Evolutionary conservation across 2,329 filamentous ascomycete genomes (phyloP), one percentile per base, ranked within the genome.

Genomic region (Colletotrichum kahawae): DNA sequence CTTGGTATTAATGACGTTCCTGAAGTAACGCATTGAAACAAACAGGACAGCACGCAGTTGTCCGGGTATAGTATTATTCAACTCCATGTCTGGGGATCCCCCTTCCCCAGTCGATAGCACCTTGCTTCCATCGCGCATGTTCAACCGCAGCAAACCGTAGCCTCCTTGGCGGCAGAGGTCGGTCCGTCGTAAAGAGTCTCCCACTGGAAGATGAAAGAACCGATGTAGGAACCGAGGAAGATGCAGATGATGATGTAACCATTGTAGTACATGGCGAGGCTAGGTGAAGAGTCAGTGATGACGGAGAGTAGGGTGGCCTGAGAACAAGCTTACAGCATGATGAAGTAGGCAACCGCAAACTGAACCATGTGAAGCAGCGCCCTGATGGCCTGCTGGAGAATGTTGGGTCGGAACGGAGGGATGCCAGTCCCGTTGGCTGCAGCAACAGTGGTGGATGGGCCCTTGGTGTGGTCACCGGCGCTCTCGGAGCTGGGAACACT

Each of bases 231-330:
- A 2, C 95, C 95, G 70, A 96, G 90, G 77, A 96, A 91, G 82
- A 97, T 95, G 78, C 92, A 95, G 74, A 96, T 93, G 82, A 97
- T 94, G 77, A 97, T 89, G 83, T 95, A 97, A 12, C 92, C 91
- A 78, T 91, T 92, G 84, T 89, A 92, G 82, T 91, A 91, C 88
- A 91, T 91, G 77, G 88, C 88, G n/a, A 85, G 84, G 77, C 80
- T 84, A 71, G 4, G 34, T 1, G 8, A n/a, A 43, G 3, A 10
- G 71, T 76, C 48, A 78, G 74, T n/a, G 21, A 48, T n/a, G 29
- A 0, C 7, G 34, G 9, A 48, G 16, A 62, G 2, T 29, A 5
- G 5, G 1, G 1, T 27, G 21, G 18, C 1, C 3, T 3, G 18
- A 3, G 13, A 36, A 10, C 9, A 2, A 27, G 78, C 83, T 79